Evolutionary conservation across 2,329 filamentous ascomycete species (phyloP), one percentile per base, ranked within the genome.

Genomic region (Cytospora piceicola): DNA sequence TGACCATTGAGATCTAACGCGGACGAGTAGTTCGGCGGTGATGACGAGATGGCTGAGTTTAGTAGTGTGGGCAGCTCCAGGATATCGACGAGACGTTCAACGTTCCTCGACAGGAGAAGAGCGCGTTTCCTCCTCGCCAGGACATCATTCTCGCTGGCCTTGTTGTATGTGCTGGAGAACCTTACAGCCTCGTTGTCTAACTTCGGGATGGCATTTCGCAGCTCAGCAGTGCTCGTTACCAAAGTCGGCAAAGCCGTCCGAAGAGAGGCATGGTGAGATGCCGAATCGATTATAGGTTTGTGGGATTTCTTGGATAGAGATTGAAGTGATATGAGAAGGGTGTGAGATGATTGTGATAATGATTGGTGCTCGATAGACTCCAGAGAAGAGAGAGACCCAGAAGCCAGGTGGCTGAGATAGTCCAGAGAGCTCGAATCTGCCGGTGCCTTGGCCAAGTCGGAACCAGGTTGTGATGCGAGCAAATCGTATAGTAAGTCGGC

Each of bases 1-100:
- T 98, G 95, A n/a, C 92, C 90, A 74, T 96, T 91, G 2, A 99
- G 83, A 76, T 99, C 95, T 39, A 99, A 82, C 0, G 94, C 94
- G 0, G 93, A 92, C 2, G 93, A 90, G 80, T 97, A 96, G 71
- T 93, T 96, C 67, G 88, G 86, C 4, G 87, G 82, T 4, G 78
- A 83, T 1, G 84, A 79, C 3, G 85, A 85, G 64, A 94, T 90
- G 55, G 94, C 90, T 1, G 94, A 93, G 15, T 91, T 90, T 17
- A 99, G 85, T 39, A 98, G 81, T 0, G 90, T 88, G 0, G 95
- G 95, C 34, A 99, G 85, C 73, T 98, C 94, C 66, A 99, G 87
- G 36, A 98, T 89, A 75, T 97, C 94, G 34, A 93, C 90, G 3
- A 98, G 83, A 63, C 94, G 88, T 75, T 97, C 94, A 32, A 94